Conservation (phyloP, 2,329 filamentous ascomycete genomes). For the Cordyceps cicadae region DNA sequence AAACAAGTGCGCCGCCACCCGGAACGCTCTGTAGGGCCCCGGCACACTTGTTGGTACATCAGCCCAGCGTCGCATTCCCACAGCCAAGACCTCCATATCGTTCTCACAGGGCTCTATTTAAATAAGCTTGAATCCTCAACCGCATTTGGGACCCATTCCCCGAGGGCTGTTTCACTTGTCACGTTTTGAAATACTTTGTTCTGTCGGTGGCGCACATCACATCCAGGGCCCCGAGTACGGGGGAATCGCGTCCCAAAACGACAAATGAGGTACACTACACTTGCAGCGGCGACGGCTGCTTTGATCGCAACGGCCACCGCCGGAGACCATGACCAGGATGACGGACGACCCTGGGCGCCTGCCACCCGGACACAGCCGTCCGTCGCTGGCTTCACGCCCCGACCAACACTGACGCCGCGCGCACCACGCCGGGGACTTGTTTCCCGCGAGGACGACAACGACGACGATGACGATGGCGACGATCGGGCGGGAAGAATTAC, state of each 20-base stretch:
- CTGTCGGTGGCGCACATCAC: not conserved
- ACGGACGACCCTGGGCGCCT: not conserved
- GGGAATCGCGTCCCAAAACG: not conserved
- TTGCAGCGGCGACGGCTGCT: not conserved
- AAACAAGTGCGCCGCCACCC: too few relatives aligned
- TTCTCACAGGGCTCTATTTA: not conserved
- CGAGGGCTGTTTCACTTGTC: not conserved
- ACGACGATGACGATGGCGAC: conserved; percentile 2
- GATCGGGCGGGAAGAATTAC: not conserved
- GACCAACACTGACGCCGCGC: not conserved
- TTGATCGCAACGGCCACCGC: not conserved
- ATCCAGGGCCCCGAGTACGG: not conserved
- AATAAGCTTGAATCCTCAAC: too few relatives aligned
- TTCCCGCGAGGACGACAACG: not conserved
- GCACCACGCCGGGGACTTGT: not conserved
- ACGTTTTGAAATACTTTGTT: not conserved
- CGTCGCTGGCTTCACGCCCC: not conserved
- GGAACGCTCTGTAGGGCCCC: too few relatives aligned
- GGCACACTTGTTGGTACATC: too few relatives aligned
- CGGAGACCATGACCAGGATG: not conserved
- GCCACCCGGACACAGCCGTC: not conserved
- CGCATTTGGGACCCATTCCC: not conserved
- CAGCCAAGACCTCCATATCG: not conserved
- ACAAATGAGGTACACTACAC: not conserved
- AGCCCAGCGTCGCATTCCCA: not conserved